phyloP scores from a whole-genome alignment of 169 alveolate species.

The Miamiensis avidus region DNA sequence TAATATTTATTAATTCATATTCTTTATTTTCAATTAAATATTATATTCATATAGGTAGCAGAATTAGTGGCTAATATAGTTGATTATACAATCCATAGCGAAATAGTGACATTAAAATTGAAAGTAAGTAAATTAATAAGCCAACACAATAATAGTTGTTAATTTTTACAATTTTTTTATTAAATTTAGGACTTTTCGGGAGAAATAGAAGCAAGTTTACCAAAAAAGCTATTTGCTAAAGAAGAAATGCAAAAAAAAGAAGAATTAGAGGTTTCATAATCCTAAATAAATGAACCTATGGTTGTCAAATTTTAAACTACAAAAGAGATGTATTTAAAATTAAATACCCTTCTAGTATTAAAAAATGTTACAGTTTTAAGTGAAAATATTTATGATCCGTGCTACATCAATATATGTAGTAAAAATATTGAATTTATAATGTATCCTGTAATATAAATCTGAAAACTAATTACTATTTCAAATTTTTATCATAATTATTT shows the following conservation, averaged over 20 bases:
- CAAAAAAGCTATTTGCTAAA: neutral
- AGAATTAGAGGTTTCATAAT: neutral
- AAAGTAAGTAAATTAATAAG: neutral
- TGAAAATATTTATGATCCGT: neutral
- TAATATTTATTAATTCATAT: too few species aligned
- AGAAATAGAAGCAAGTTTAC: neutral
- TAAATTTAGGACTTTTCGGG: neutral
- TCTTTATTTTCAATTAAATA: too few species aligned
- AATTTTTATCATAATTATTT: too few species aligned
- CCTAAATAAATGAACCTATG: too few species aligned
- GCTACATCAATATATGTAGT: conserved; percentile 33
- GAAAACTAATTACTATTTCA: too few species aligned
- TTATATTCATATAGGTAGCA: too few species aligned
- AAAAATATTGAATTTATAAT: neutral
- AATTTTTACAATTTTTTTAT: too few species aligned
- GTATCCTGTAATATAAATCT: neutral
- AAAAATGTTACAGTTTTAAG: neutral
- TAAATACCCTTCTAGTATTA: too few species aligned
- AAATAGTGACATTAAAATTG: neutral
- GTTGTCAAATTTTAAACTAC: too few species aligned
- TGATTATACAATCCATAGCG: neutral
- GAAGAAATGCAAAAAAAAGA: neutral
- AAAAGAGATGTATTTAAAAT: too few species aligned
- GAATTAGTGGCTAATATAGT: neutral
- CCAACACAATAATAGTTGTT: too few species aligned